phyloP scores from a whole-genome alignment of 202 grass and related monocot genomes.

The Digitaria exilis region DNA sequence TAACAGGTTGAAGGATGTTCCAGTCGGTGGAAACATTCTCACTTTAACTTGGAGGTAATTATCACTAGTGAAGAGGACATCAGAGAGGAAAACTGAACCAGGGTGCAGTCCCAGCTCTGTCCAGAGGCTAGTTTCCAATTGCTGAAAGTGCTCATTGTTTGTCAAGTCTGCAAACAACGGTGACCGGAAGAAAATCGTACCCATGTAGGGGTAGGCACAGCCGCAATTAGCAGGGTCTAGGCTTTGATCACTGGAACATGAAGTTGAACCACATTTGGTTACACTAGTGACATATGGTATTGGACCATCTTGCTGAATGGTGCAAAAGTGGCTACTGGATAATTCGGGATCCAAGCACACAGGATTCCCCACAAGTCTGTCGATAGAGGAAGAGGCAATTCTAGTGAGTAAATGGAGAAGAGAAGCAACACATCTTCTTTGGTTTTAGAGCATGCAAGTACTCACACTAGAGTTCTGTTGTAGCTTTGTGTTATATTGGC shows the following conservation, averaged over 20 bases:
- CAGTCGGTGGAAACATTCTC: slow-evolving; percentile 60
- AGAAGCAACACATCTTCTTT: not conserved
- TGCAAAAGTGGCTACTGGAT: slow-evolving; percentile 50
- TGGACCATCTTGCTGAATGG: slow-evolving; percentile 1
- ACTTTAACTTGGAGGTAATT: slow-evolving; percentile 61
- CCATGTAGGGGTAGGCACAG: slow-evolving; percentile 67
- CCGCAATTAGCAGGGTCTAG: slow-evolving; percentile 63
- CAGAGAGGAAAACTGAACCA: slow-evolving; percentile 66
- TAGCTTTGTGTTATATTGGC: slow-evolving; percentile 49
- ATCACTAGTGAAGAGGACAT: slow-evolving; percentile 47
- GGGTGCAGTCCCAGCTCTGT: slow-evolving; percentile 37
- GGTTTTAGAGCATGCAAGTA: slow-evolving; percentile 14
- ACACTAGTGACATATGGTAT: slow-evolving; percentile 57
- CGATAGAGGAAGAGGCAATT: slow-evolving; percentile 20
- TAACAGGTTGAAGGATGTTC: slow-evolving; percentile 50
- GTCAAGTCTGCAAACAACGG: slow-evolving; percentile 57
- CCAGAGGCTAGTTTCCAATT: slow-evolving; percentile 57
- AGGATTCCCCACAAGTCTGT: slow-evolving; percentile 74
- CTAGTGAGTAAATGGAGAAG: slow-evolving; percentile 18
- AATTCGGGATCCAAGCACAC: slow-evolving; percentile 49
- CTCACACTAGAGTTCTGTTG: slow-evolving; percentile 65
- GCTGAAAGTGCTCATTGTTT: slow-evolving; percentile 42
- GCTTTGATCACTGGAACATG: slow-evolving; percentile 52
- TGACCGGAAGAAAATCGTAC: slow-evolving; percentile 58
- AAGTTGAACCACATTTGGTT: slow-evolving; percentile 40